Conservation (phyloP, 225 moss, liverwort and hornwort genomes). For the Pseudisothecium myosuroides region DNA sequence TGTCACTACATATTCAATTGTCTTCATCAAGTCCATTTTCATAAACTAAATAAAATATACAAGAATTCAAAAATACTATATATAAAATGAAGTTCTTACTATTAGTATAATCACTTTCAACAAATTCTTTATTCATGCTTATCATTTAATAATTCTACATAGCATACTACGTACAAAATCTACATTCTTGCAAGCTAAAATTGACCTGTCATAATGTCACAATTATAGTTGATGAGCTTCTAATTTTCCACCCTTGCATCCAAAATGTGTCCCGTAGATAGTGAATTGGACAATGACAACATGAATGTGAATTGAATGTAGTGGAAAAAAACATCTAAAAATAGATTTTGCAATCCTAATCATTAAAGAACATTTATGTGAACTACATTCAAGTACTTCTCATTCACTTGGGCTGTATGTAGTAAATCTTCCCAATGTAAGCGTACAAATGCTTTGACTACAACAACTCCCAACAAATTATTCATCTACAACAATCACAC, state of each 20-base stretch:
- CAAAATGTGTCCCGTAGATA: neutral
- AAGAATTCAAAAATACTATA: neutral
- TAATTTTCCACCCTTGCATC: neutral
- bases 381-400: neutral
- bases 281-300: neutral
- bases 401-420: neutral
- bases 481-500: neutral
- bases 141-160: neutral
- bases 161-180: accelerated
- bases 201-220: neutral
- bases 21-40: neutral
- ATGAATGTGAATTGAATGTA: neutral
- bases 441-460: neutral
- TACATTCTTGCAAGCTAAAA: neutral
- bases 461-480: accelerated
- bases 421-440: neutral
- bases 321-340: accelerated
- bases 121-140: too few species aligned
- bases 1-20: neutral
- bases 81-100: neutral
- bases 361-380: neutral
- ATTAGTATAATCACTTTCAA: neutral
- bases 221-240: neutral
- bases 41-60: neutral
- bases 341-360: neutral